Evolutionary conservation across 1,284 basidiomycete genomes (phyloP).

Genomic region (Cerioporus squamosus): DNA sequence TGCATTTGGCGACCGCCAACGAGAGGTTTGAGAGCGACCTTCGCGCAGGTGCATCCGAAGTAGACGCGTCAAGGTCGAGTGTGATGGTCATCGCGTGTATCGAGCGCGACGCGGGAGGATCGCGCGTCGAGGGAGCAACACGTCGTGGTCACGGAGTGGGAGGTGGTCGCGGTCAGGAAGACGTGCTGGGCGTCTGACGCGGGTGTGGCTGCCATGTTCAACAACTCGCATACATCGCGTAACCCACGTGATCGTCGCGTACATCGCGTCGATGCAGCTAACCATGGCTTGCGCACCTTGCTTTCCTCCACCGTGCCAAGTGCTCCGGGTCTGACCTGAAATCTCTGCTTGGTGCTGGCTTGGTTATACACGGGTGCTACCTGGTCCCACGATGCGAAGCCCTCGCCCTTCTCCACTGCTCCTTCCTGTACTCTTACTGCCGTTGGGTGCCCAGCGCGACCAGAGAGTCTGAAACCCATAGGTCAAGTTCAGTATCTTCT

Average conservation of each 20-base stretch:
- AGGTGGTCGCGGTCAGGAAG: not conserved
- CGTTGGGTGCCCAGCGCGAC: no score
- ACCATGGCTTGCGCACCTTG: not conserved
- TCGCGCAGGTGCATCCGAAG: constrained; percentile 54
- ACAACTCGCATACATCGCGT: constrained; percentile 37
- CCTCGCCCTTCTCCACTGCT: no score
- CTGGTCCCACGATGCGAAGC: no score
- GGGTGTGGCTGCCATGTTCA: constrained; percentile 14
- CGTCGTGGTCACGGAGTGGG: not conserved
- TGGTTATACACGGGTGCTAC: no score
- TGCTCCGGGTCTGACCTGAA: no score
- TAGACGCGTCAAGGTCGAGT: constrained; percentile 52
- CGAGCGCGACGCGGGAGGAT: not conserved
- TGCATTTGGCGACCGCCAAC: constrained; percentile 78
- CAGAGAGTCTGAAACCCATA: no score
- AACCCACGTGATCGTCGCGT: constrained; percentile 35
- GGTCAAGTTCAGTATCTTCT: no score
- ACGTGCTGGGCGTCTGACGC: constrained; percentile 7
- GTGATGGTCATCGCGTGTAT: constrained; percentile 57
- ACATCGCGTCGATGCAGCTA: not conserved
- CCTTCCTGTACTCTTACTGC: no score
- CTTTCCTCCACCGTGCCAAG: no score
- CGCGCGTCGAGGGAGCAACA: constrained; percentile 4
- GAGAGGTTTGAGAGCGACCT: constrained; percentile 72
- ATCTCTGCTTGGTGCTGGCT: no score